Percentiles rank a stretch among this genome's conserved stretches.
These are phyloP conservation scores for Paraphaeosphaeria sporulosa DNA, from an alignment of 2,329 filamentous ascomycete species.

Conservation along the genomic window DNA sequence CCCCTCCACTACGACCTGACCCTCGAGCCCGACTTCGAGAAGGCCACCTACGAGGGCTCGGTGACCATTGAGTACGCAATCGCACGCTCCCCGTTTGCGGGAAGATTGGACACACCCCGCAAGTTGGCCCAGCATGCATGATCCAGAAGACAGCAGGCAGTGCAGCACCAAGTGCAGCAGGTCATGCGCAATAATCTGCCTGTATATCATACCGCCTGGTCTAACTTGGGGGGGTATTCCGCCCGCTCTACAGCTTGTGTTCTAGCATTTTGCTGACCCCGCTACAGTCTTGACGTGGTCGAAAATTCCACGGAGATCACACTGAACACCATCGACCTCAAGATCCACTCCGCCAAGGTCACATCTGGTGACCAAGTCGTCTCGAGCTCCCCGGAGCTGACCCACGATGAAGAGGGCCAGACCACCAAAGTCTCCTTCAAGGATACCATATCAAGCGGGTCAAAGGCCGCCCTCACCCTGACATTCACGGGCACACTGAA, in stretches of 20 bases:
- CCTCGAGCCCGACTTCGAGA: constrained; percentile 88
- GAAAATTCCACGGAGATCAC: constrained; percentile 86
- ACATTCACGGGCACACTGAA: constrained; percentile 83
- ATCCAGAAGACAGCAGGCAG: neutral
- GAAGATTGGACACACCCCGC: neutral
- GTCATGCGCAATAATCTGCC: neutral
- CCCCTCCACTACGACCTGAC: constrained; percentile 92
- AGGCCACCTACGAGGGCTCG: constrained; percentile 84
- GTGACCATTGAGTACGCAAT: constrained; percentile 76
- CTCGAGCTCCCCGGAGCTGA: constrained; percentile 70
- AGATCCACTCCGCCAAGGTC: constrained; percentile 78
- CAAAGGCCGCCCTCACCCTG: constrained; percentile 79
- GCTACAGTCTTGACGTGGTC: constrained; percentile 73
- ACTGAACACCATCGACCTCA: constrained; percentile 85
- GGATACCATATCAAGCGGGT: constrained; percentile 74
- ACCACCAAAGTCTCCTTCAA: constrained; percentile 82
- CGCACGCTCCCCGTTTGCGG: neutral
- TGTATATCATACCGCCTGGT: neutral
- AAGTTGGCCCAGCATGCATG: neutral
- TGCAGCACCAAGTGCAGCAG: neutral
- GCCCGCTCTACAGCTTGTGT: neutral
- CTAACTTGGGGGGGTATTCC: neutral
- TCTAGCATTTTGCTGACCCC: constrained; percentile 27
- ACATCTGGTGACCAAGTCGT: constrained; percentile 64
- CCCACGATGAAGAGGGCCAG: constrained; percentile 81